These are phyloP conservation scores for Discostella pseudostelligera DNA, from an alignment of 108 stramenopile species.

Conservation along the genomic window DNA sequence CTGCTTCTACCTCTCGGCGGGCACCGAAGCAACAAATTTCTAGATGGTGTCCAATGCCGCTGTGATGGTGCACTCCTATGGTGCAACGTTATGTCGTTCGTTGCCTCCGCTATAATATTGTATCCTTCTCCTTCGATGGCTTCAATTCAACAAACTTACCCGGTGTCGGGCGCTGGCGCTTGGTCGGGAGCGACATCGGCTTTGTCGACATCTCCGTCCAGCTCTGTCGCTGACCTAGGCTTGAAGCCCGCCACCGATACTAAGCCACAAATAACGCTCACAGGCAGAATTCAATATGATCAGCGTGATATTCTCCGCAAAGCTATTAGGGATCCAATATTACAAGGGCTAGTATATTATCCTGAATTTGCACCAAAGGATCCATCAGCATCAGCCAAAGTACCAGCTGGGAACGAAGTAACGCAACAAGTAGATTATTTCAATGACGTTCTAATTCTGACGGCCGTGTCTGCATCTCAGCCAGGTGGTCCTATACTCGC, in stretches of 20 bases:
- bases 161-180: not conserved
- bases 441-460: constrained; percentile 43
- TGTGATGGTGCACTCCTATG: not conserved
- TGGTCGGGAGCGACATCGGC: not conserved
- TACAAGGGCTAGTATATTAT: constrained; percentile 49
- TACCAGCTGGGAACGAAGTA: not conserved
- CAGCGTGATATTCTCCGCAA: not conserved
- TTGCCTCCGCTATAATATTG: not conserved
- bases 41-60: not conserved
- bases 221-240: constrained; percentile 4
- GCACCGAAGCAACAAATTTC: not conserved
- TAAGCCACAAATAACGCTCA: constrained; percentile 13
- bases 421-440: constrained; percentile 19
- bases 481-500: constrained; percentile 38
- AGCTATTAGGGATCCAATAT: constrained; percentile 20
- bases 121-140: not conserved
- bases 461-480: constrained; percentile 29
- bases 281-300: not conserved
- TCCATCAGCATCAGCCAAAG: not conserved
- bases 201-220: not conserved
- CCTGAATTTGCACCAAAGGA: constrained; percentile 16
- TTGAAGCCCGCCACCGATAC: constrained; percentile 4
- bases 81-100: constrained; percentile 2
- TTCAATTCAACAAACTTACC: constrained; percentile 6
- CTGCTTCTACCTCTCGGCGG: not conserved